These are phyloP conservation scores for Alisma plantagoaquatica DNA, from an alignment of 106 monocot species.

Conservation along the genomic window DNA sequence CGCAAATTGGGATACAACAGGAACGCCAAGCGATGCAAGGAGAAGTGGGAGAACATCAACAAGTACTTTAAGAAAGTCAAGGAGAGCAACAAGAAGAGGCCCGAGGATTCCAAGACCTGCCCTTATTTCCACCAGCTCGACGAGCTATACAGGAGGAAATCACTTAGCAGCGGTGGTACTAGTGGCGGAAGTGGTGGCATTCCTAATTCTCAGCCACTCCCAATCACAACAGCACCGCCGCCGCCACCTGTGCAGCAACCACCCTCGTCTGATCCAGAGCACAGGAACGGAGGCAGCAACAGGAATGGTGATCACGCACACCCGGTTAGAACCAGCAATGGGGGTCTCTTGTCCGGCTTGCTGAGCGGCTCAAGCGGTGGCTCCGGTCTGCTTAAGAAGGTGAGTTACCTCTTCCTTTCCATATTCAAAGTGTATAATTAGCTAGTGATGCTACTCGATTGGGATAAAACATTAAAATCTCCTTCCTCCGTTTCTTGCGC, in stretches of 20 bases:
- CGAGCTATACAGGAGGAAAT: conserved; percentile 55
- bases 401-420: background rate
- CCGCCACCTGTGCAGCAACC: background rate
- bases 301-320: background rate
- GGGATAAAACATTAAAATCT: background rate
- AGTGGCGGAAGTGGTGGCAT: too few species aligned
- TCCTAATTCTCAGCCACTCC: too few species aligned
- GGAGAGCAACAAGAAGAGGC: conserved; percentile 74
- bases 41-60: conserved; percentile 88
- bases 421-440: background rate
- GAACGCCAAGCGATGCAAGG: conserved; percentile 69
- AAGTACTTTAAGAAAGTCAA: conserved; percentile 84
- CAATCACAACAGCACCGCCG: background rate
- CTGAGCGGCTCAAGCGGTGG: background rate
- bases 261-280: conserved; percentile 2
- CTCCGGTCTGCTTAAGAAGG: background rate
- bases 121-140: conserved; percentile 83
- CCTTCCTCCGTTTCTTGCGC: conserved; percentile 8
- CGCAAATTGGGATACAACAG: conserved; percentile 43
- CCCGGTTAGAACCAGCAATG: conserved; percentile 20
- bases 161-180: too few species aligned
- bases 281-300: background rate
- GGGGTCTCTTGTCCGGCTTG: conserved; percentile 15
- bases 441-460: background rate
- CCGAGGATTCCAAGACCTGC: conserved; percentile 71